Evolutionary conservation across 345 rosid genomes (phyloP), one percentile per base, ranked within the genome.

Genomic region (Acer campestre): DNA sequence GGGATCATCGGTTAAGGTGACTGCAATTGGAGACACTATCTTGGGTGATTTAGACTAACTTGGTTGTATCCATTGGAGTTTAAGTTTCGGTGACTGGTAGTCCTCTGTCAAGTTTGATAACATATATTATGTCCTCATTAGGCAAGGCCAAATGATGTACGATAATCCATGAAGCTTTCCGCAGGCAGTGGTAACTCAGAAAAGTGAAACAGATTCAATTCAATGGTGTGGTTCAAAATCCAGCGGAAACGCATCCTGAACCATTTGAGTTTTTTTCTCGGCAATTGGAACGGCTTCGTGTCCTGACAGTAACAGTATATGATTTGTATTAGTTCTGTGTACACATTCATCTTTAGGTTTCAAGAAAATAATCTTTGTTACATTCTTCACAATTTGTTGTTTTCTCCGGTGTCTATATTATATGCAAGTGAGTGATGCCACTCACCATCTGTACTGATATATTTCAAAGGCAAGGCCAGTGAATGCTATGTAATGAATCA

Each of bases 121-220:
- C 29, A 12, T 56, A 17, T 13, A n/a, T 16, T 38, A 59, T 40
- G 17, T 58, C 51, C 49, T 56, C 38, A 27, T 5, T 4, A 38
- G n/a, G 40, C 4, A 49, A 16, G 63, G 59, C 40, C 51, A 55
- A 25, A 8, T 22, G 7, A 23, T 56, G 31, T n/a, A 51, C 11
- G 13, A 66, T 42, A 20, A 64, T 49, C n/a, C n/a, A 17, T 7
- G 31, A 49, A 65, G 75, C 49, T 75, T 4, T 25, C 23, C 18
- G 1, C 31, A 1, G 61, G 56, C 49, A 16, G 68, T 56, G 17
- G 69, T 55, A 46, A 23, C 71, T 76, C 69, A n/a, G 48, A 42
- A 6, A 62, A 48, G 23, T 48, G 64, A 72, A 55, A 71, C 29
- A 38, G 48, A 59, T 70, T 29, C 53, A 40, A 58, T 27, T 81